These are phyloP conservation scores for Gamsiella multidivaricata DNA, from an alignment of 192 early-diverging fungal species.

Conservation along the genomic window DNA sequence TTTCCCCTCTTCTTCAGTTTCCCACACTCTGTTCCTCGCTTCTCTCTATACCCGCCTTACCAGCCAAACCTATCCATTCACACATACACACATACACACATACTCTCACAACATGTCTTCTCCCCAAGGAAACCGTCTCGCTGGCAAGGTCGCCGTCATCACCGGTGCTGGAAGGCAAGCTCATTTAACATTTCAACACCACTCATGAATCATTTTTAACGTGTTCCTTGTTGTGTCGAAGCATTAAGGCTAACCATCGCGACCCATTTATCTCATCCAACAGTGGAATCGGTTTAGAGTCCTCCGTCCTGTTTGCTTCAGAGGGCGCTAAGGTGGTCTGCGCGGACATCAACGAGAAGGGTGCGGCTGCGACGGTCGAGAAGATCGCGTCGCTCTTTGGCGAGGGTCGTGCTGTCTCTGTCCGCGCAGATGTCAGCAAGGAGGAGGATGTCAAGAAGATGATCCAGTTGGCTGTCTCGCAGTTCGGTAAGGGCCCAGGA, in stretches of 20 bases:
- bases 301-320: slow-evolving; percentile 77
- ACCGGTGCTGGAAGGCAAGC: slow-evolving; percentile 83
- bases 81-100: neutral
- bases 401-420: slow-evolving; percentile 62
- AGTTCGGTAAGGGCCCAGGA: slow-evolving; percentile 66
- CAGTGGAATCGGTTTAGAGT: slow-evolving; percentile 86
- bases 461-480: slow-evolving; percentile 71
- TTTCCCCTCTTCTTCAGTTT: slow-evolving; percentile 4
- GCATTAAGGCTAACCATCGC: too few relatives aligned
- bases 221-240: too few relatives aligned
- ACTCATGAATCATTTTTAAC: too few relatives aligned
- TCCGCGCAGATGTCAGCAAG: slow-evolving; percentile 78
- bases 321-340: slow-evolving; percentile 83
- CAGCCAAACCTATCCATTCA: neutral
- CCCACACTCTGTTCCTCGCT: neutral
- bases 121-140: slow-evolving; percentile 57
- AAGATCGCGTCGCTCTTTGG: slow-evolving; percentile 64
- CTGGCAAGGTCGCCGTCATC: slow-evolving; percentile 81
- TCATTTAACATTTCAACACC: neutral
- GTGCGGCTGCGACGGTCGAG: slow-evolving; percentile 62
- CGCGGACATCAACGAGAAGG: slow-evolving; percentile 79
- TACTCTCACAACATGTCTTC: slow-evolving; percentile 32
- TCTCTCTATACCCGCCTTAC: neutral
- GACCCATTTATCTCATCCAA: too few relatives aligned
- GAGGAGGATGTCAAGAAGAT: slow-evolving; percentile 76